Percentiles rank a stretch among this genome's conserved stretches.
These are phyloP conservation scores for Rhodocollybia butyracea DNA, from an alignment of 768 basidiomycete species.

Conservation along the genomic window DNA sequence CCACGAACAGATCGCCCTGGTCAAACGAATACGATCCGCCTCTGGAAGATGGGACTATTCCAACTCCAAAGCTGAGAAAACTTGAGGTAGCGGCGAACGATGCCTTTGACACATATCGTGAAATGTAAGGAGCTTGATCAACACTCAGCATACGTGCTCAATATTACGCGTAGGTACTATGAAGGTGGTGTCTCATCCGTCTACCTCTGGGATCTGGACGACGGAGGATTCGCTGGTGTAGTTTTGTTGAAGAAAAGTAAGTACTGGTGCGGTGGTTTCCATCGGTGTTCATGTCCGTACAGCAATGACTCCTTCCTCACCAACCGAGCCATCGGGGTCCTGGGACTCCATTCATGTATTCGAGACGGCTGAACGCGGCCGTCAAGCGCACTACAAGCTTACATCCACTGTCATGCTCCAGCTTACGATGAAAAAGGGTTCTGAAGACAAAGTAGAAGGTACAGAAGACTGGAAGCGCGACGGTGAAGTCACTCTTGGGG, in stretches of 20 bases:
- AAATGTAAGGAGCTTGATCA: slow-evolving; percentile 57
- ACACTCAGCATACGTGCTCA: background rate
- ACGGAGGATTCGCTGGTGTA: slow-evolving; percentile 94
- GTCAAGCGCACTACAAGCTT: slow-evolving; percentile 94
- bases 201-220: slow-evolving; percentile 97
- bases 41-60: slow-evolving; percentile 84
- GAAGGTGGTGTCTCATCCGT: slow-evolving; percentile 98
- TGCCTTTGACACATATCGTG: slow-evolving; percentile 96
- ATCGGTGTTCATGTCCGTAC: slow-evolving; percentile 1
- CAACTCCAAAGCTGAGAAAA: slow-evolving; percentile 80
- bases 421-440: slow-evolving; percentile 53
- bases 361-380: slow-evolving; percentile 86
- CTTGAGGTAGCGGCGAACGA: slow-evolving; percentile 93
- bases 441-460: slow-evolving; percentile 35
- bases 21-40: slow-evolving; percentile 95
- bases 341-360: slow-evolving; percentile 99
- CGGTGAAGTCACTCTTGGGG: slow-evolving; percentile 83
- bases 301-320: slow-evolving; percentile 59
- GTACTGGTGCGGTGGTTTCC: slow-evolving; percentile 13
- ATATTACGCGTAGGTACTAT: slow-evolving; percentile 66
- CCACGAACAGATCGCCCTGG: slow-evolving; percentile 82
- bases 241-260: slow-evolving; percentile 93
- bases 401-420: slow-evolving; percentile 98
- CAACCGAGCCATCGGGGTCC: slow-evolving; percentile 71
- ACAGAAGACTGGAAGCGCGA: slow-evolving; percentile 52